phyloP scores from a whole-genome alignment of 2,329 filamentous ascomycete genomes.

The Talaromyces sp. region DNA sequence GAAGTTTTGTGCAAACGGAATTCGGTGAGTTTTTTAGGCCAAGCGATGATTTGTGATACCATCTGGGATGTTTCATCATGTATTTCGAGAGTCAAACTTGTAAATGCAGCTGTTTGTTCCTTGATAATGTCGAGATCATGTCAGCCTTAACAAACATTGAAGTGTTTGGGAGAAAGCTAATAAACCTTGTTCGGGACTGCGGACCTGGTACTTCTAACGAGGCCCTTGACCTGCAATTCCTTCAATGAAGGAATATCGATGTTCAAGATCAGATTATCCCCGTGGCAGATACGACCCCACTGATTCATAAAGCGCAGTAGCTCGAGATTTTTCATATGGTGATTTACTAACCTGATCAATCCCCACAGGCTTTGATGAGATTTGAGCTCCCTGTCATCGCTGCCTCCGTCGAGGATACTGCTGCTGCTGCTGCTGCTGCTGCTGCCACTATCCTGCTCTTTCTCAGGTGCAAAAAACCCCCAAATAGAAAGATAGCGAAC shows the following conservation, averaged over 20 bases:
- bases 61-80: neutral
- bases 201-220: neutral
- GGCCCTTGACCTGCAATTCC: neutral
- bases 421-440: neutral
- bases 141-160: neutral
- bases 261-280: neutral
- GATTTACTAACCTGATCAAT: neutral
- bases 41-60: neutral
- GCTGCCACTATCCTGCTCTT: neutral
- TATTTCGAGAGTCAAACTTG: neutral
- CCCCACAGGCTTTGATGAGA: neutral
- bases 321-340: neutral
- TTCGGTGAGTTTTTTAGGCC: neutral
- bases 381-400: neutral
- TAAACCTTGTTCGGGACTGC: neutral
- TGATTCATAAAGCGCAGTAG: neutral
- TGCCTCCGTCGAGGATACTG: no score
- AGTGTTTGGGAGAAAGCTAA: neutral
- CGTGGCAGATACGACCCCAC: neutral
- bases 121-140: neutral
- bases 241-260: neutral
- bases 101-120: neutral
- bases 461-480: neutral
- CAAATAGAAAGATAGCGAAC: neutral
- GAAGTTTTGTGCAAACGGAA: neutral